These are phyloP conservation scores for Pyrenophora seminiperda DNA, from an alignment of 2,329 filamentous ascomycete genomes.

Conservation along the genomic window DNA sequence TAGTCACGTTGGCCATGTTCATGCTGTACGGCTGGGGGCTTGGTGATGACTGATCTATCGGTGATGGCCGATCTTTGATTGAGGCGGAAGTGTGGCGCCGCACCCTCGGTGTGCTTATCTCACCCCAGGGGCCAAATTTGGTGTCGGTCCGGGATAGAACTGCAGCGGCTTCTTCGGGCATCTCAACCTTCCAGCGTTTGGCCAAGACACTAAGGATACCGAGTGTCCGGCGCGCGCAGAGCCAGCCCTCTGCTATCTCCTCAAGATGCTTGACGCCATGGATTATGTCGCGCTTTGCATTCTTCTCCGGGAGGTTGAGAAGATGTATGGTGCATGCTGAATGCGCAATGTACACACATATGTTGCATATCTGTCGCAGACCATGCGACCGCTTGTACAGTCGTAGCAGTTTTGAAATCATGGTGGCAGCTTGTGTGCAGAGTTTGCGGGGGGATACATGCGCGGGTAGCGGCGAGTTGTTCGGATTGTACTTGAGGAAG, in stretches of 20 bases:
- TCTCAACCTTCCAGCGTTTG: constrained; percentile 84
- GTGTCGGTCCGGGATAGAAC: constrained; percentile 79
- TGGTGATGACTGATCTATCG: constrained; percentile 31
- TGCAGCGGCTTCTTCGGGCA: constrained; percentile 80
- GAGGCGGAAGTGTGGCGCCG: constrained; percentile 24
- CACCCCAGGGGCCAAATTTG: constrained; percentile 71
- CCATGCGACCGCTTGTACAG: constrained; percentile 93
- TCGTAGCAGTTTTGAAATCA: constrained; percentile 91
- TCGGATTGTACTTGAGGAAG: constrained; percentile 86
- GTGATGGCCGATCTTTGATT: constrained; percentile 24
- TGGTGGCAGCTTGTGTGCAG: constrained; percentile 85
- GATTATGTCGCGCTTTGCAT: constrained; percentile 83
- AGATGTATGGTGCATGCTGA: constrained; percentile 94
- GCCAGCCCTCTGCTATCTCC: constrained; percentile 94
- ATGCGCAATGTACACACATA: constrained; percentile 93
- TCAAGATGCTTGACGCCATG: constrained; percentile 91
- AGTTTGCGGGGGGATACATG: constrained; percentile 90
- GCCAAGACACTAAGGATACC: constrained; percentile 83
- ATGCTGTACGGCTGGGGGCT: constrained; percentile 41
- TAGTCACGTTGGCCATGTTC: constrained; percentile 29
- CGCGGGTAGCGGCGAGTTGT: constrained; percentile 78
- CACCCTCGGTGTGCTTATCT: constrained; percentile 36
- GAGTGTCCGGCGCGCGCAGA: constrained; percentile 82
- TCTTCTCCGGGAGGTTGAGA: constrained; percentile 90
- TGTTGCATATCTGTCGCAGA: constrained; percentile 91